Evolutionary conservation across 176 grass and related monocot genomes (phyloP), one percentile per base, ranked within the genome.

Genomic region (Oryza brachyantha): DNA sequence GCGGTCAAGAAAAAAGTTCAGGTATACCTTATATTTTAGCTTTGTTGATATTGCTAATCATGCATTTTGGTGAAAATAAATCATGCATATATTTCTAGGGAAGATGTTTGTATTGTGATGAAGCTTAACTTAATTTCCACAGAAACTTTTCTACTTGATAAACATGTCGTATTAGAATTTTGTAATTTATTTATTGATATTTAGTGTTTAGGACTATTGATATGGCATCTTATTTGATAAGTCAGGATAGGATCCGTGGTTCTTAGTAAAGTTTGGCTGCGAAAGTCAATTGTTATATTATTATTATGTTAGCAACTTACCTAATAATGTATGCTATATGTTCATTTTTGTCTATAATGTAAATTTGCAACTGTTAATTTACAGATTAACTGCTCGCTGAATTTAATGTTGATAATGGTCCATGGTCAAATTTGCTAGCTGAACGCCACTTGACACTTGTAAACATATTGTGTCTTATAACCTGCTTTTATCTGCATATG

Each of bases 1-100:
- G 68, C 80, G n/a, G 16, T 24, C 79, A 72, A 91, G 88, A 78
- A 91, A 81, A 64, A 81, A 77, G 42, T 80, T 84, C 75, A 79
- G 88, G 92, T 94, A 86, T 42, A 17, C 27, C 57, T 85, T 65
- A 50, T 79, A 46, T 71, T 59, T 43, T 55, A 13, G 38, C 60
- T 85, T 45, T 72, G 14, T 82, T 81, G 8, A 29, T 65, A 71
- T 76, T 61, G 16, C n/a, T 63, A 60, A 28, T 6, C 24, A 60
- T 13, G 48, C 25, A 34, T 50, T 58, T 74, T 7, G 26, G 3
- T 54, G 21, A 16, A 67, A 76, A 68, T 13, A 57, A 31, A 29
- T 48, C 24, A 31, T 45, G 25, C 54, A 40, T 50, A 48, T n/a
- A 21, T 62, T 75, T 74, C 64, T 50, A 32, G 16, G 22, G n/a